Base-by-base conservation (phyloP, 352 stramenopile species). In the Hyphochytrium catenoides region DNA sequence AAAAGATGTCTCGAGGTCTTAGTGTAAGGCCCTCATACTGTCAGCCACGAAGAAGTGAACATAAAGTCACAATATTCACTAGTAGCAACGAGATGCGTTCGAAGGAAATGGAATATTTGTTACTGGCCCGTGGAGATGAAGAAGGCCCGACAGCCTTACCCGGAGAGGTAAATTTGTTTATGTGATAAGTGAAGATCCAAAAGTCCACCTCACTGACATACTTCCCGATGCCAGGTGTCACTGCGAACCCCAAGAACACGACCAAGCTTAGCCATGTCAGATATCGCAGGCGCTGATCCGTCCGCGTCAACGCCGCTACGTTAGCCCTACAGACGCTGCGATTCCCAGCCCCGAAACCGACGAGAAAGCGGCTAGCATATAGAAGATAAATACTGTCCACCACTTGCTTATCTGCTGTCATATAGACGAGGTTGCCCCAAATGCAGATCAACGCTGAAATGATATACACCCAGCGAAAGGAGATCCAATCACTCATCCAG, bases 401-500 rank as follows among this genome's bases (percentile, higher is more conserved):
- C 16, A 73, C 62, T 27, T 71, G 57, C 15, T 43, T 44, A 26
- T 78, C 65, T 1, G 65, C 65, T 21, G 75, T 31, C 11, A 78
- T 41, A 26, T 76, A 79, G 34, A 71, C 63, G 32, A 75, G n/a
- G 48, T 79, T 79, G 27, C 66, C 66, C 5, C 67, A 12, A 6
- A 79, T 39, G 31, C 66, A 74, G 15, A 79, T 70, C 4, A 21
- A 48, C 25, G 66, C 76, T n/a, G 66, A 76, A 31, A 73, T 55
- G 23, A 79, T 41, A 34, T 79, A 79, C 12, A 79, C 66, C 20
- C 53, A 70, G 45, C 62, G 64, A 44, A 76, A 79, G 35, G 66
- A 66, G 48, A 73, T 77, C 32, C 38, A 62, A 34, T 79, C 66
- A 50, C 66, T 75, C 56, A 79, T 74, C 66, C 66, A 79, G 42